Evolutionary conservation across 2,329 filamentous ascomycete genomes (phyloP).

Genomic region (Pseudocercospora cruenta): DNA sequence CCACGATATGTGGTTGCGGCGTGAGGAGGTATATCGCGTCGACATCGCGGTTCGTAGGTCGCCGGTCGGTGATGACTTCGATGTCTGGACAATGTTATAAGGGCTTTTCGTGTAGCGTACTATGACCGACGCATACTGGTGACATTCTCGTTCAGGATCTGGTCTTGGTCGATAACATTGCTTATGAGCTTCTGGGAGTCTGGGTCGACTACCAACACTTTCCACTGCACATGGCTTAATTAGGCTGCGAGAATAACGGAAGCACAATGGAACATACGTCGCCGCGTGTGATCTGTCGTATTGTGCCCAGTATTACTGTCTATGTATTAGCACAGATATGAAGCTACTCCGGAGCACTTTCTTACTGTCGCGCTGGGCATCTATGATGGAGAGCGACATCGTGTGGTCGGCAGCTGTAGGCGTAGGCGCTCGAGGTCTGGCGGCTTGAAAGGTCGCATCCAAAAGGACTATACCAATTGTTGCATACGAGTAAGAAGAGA

Average conservation of each 20-base stretch:
- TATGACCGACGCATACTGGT: conserved; percentile 67
- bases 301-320: conserved; percentile 71
- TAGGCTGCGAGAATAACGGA: conserved; percentile 19
- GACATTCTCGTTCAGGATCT: conserved; percentile 94
- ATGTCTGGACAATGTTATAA: conserved; percentile 65
- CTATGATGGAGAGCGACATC: conserved; percentile 84
- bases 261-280: conserved; percentile 55
- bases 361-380: conserved; percentile 78
- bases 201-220: conserved; percentile 89
- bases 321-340: conserved; percentile 10
- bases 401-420: neutral
- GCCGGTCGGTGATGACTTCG: conserved; percentile 86
- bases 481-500: neutral
- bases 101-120: neutral
- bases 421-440: neutral
- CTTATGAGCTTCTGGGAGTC: conserved; percentile 82
- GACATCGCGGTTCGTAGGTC: conserved; percentile 82
- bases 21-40: conserved; percentile 93
- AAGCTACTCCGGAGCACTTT: conserved; percentile 5
- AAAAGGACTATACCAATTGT: neutral
- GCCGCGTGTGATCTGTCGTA: conserved; percentile 77
- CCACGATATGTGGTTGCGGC: conserved; percentile 83
- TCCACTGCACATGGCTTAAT: conserved; percentile 69
- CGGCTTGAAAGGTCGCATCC: neutral
- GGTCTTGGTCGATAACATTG: conserved; percentile 91